Evolutionary conservation across 768 basidiomycete genomes (phyloP), one percentile per base, ranked within the genome.

Genomic region (Mrakia blollopis): DNA sequence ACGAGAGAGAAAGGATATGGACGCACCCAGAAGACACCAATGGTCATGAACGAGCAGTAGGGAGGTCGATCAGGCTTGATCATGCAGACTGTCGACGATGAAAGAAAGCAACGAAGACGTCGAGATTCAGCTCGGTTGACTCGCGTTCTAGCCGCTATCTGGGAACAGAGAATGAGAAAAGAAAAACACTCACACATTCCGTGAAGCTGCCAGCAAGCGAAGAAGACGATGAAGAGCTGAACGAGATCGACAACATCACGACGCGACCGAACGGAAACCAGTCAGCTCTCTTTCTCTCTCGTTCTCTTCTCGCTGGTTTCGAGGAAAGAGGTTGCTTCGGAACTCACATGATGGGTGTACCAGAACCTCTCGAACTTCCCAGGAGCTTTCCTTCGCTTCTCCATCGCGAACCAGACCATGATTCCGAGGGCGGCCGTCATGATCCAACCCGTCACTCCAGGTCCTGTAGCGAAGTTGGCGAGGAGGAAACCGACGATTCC

Each of bases 11-110:
- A n/a, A 13, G 62, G n/a, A 18, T 37, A 28, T 13, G 14, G 23
- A 85, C 90, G 73, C 79, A 93, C 92, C 95, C 96, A 98, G 86
- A 98, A 98, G 78, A 96, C 93, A 80, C 94, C 95, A 79, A 95
- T 90, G 52, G 85, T 88, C 82, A 91, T 91, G 83, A 83, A 91
- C 6, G 91, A 92, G 85, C 95, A 98, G 84, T 87, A 94, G 0
- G 93, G 93, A 0, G 91, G 87, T 74, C 91, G 87, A 84, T 97
- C 93, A 35, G 94, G 94, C 84, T 92, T 81, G 72, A 83, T 83
- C 82, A 83, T 83, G 76, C 82, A 77, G 35, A 72, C 76, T 77
- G 63, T 23, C n/a, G 16, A 37, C 0, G 13, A 16, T 4, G 8
- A 39, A 69, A 54, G 18, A n/a, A 6, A 44, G 44, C 3, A 44